These are phyloP conservation scores for Plantago elongata DNA, from an alignment of 257 asterid genomes.

Conservation along the genomic window DNA sequence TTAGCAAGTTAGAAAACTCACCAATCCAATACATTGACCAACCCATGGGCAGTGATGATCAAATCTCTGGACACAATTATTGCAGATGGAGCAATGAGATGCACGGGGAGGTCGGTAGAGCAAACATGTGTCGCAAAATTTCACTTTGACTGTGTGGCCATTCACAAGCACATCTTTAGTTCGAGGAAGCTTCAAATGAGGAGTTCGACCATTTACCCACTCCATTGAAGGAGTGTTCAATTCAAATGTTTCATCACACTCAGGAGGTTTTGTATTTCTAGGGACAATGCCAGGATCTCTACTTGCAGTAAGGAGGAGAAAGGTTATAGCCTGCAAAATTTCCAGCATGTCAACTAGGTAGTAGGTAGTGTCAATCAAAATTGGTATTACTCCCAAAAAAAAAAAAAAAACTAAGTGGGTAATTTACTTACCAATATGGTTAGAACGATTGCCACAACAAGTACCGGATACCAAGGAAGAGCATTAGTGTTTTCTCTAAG, in stretches of 20 bases:
- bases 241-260: constrained; percentile 41
- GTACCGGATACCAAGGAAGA: constrained; percentile 55
- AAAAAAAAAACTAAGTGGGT: neutral
- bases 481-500: constrained; percentile 35
- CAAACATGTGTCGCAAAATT: constrained; percentile 79
- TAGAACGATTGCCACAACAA: constrained; percentile 50
- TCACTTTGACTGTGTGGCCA: constrained; percentile 68
- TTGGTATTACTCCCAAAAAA: neutral
- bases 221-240: constrained; percentile 72
- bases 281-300: constrained; percentile 87
- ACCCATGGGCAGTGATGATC: constrained; percentile 98
- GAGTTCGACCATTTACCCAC: constrained; percentile 79
- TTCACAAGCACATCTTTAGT: constrained; percentile 67
- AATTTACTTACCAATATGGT: constrained; percentile 55
- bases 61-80: constrained; percentile 83
- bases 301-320: constrained; percentile 69
- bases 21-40: constrained; percentile 91
- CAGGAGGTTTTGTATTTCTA: constrained; percentile 62
- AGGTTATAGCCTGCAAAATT: constrained; percentile 54
- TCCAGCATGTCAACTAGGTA: constrained; percentile 7
- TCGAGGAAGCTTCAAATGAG: constrained; percentile 66
- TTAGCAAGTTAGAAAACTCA: constrained; percentile 35
- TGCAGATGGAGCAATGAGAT: constrained; percentile 94
- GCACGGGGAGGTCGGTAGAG: constrained; percentile 96
- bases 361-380: neutral